Conservation (phyloP, 2,329 filamentous ascomycete genomes). For the Diplocarpon rosae region DNA sequence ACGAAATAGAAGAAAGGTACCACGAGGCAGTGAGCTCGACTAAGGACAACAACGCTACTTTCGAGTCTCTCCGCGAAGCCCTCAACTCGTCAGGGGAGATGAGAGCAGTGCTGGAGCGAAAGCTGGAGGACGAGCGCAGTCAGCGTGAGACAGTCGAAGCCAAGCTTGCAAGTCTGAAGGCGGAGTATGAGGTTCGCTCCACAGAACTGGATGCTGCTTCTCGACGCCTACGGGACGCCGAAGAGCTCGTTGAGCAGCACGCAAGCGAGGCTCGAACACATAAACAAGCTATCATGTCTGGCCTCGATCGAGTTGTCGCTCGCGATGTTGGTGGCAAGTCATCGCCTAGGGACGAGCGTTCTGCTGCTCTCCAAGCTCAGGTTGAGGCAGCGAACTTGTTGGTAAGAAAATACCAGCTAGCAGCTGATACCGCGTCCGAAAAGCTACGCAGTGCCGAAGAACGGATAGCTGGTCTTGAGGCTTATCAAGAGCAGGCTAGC, state of each 20-base stretch:
- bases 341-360: conserved; percentile 50
- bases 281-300: conserved; percentile 68
- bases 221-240: conserved; percentile 69
- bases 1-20: conserved; percentile 59
- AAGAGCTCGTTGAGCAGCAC: conserved; percentile 80
- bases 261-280: conserved; percentile 81
- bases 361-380: conserved; percentile 67
- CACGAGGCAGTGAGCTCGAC: conserved; percentile 55
- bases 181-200: conserved; percentile 72
- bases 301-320: conserved; percentile 62
- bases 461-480: conserved; percentile 89
- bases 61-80: conserved; percentile 66
- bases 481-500: conserved; percentile 94
- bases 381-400: conserved; percentile 66
- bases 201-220: conserved; percentile 65
- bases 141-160: conserved; percentile 64
- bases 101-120: conserved; percentile 63
- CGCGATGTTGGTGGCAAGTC: conserved; percentile 38
- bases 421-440: conserved; percentile 77
- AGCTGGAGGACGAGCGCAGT: conserved; percentile 73
- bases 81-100: conserved; percentile 71
- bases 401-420: conserved; percentile 79
- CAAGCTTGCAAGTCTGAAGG: conserved; percentile 64
- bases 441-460: conserved; percentile 89
- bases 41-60: conserved; percentile 57